Evolutionary conservation across 2,329 filamentous ascomycete genomes (phyloP), one percentile per base, ranked within the genome.

Genomic region (Clonostachys byssicola): DNA sequence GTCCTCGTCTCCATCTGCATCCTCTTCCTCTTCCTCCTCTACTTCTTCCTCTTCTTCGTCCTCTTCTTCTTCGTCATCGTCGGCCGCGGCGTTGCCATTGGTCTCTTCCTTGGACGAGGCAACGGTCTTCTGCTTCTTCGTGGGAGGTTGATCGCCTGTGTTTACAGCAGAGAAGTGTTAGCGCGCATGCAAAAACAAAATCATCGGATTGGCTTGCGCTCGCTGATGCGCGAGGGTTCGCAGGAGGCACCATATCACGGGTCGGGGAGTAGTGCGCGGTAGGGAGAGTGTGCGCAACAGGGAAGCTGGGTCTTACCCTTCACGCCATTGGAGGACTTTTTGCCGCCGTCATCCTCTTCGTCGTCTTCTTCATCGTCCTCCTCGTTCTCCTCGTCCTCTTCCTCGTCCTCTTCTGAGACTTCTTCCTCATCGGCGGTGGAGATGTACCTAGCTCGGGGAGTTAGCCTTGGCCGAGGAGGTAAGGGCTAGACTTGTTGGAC

Each of bases 41-140:
- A 57, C 56, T 4, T 58, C 59, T 3, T 55, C 62, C 5, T 60
- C 62, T 6, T 56, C 63, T 7, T 66, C 63, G 0, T 54, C 63
- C 12, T 61, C 64, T 2, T 61, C 61, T 12, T 66, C 65, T 2
- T 66, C 65, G 0, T 65, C 67, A 6, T 56, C 61, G 1, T 61
- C 64, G 17, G 57, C 61, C 18, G 57, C 60, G n/a, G 58, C 66
- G 14, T 67, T 57, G 50, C 65, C 66, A 52, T 67, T 66, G 41
- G 54, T 58, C 40, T 58, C 59, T 42, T 60, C 59, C 17, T 51
- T 59, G 18, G 60, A 55, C 23, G 45, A 17, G 23, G 60, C 60
- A 20, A 63, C 61, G 23, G 71, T 75, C 70, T 76, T 78, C 56
- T 67, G 69, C 65, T 76, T 77, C 67, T 78, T 78, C 48, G 69